Evolutionary conservation across 164 flowering plant species (phyloP).

Genomic region (Magnolia officinalis): DNA sequence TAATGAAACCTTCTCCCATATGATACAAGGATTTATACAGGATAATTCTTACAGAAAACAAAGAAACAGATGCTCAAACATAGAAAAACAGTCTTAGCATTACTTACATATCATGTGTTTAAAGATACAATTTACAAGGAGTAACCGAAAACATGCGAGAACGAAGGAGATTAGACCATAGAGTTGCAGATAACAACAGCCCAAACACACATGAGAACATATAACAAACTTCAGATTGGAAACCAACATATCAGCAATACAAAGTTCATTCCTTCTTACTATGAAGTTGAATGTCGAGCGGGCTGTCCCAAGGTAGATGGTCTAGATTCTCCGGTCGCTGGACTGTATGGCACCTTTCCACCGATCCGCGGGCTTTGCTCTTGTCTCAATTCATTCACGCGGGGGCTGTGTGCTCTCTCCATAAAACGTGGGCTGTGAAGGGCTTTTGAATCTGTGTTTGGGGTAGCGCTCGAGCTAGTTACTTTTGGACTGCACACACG

Average conservation of each 20-base stretch:
- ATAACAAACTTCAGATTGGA: not conserved
- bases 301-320: slow-evolving; percentile 55
- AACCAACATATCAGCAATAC: not conserved
- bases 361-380: slow-evolving; percentile 43
- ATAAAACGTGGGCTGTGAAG: slow-evolving; percentile 50
- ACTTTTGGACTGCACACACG: slow-evolving; percentile 67
- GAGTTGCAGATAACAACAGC: not conserved
- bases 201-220: not conserved
- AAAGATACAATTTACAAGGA: not conserved
- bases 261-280: not conserved
- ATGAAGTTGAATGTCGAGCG: slow-evolving; percentile 27
- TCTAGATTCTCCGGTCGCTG: slow-evolving; percentile 36
- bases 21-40: no score
- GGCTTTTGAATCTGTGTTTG: slow-evolving; percentile 43
- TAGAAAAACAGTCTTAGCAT: no score
- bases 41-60: no score
- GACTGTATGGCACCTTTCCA: slow-evolving; percentile 43
- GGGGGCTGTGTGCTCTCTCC: slow-evolving; percentile 58
- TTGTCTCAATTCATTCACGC: slow-evolving; percentile 53
- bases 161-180: not conserved
- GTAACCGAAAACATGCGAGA: not conserved
- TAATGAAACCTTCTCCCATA: no score
- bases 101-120: no score
- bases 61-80: no score
- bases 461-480: slow-evolving; percentile 82